phyloP scores from a whole-genome alignment of 352 stramenopile species.

The Pythium monospermum region DNA sequence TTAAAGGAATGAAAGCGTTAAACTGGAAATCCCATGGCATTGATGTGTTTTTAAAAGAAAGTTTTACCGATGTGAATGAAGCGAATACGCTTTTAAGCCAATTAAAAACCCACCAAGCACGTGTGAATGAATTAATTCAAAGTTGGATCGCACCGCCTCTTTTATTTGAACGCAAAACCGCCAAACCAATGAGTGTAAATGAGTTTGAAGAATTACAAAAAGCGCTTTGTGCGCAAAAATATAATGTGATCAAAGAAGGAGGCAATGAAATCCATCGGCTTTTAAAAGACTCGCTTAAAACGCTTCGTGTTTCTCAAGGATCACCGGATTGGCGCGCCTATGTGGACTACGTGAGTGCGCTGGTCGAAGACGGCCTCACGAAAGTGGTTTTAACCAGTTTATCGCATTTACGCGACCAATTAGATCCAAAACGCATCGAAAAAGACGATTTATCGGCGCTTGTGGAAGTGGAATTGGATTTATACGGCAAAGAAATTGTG shows the following conservation, averaged over 20 bases:
- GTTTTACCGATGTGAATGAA: slow-evolving; percentile 87
- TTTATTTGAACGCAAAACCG: slow-evolving; percentile 86
- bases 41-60: slow-evolving; percentile 89
- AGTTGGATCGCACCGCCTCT: slow-evolving; percentile 66
- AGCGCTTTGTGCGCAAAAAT: slow-evolving; percentile 68
- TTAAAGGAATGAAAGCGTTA: slow-evolving; percentile 84
- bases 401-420: slow-evolving; percentile 63
- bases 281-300: slow-evolving; percentile 89
- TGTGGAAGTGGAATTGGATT: slow-evolving; percentile 89
- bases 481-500: slow-evolving; percentile 82
- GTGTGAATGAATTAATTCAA: slow-evolving; percentile 72
- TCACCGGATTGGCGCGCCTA: slow-evolving; percentile 91
- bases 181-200: slow-evolving; percentile 68
- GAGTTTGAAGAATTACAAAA: slow-evolving; percentile 89
- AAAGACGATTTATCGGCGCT: slow-evolving; percentile 81
- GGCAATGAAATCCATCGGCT: slow-evolving; percentile 84
- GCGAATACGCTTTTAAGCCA: slow-evolving; percentile 80
- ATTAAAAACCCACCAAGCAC: slow-evolving; percentile 84
- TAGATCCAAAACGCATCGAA: slow-evolving; percentile 80
- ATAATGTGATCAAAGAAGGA: slow-evolving; percentile 84
- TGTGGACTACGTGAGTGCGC: slow-evolving; percentile 89
- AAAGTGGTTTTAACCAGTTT: slow-evolving; percentile 74
- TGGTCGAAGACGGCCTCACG: slow-evolving; percentile 82
- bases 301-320: slow-evolving; percentile 84
- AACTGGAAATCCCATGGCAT: slow-evolving; percentile 94